Evolutionary conservation across 192 early-diverging fungal species (phyloP).

Genomic region (Podochytrium sp.): DNA sequence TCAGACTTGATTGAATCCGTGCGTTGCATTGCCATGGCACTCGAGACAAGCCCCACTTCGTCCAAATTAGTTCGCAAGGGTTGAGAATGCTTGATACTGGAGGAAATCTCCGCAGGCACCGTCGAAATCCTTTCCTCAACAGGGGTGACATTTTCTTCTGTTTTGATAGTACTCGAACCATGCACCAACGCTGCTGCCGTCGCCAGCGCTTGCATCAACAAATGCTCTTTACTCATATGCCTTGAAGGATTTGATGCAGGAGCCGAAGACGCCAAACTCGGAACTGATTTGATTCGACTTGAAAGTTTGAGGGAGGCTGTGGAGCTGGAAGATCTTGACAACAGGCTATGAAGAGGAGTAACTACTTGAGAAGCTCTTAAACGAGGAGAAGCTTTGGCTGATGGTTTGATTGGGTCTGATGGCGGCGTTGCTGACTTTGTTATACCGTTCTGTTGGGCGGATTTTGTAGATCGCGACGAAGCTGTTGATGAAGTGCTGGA

Average conservation of each 20-base stretch:
- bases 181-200: not conserved
- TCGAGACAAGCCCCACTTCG: too few species aligned
- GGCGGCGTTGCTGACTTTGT: too few species aligned
- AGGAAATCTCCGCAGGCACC: too few species aligned
- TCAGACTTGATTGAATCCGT: too few species aligned
- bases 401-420: not conserved
- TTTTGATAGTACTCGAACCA: not conserved
- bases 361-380: not conserved
- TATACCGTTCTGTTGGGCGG: too few species aligned
- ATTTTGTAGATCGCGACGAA: too few species aligned
- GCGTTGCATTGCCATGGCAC: too few species aligned
- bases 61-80: too few species aligned
- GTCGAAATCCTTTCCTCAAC: too few species aligned
- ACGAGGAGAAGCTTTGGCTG: not conserved
- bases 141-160: too few species aligned
- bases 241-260: not conserved
- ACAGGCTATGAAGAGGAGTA: not conserved
- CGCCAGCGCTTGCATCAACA: not conserved
- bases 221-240: not conserved
- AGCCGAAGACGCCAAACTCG: not conserved
- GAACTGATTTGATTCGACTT: slow-evolving; percentile 9
- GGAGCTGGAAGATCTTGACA: not conserved
- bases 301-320: not conserved
- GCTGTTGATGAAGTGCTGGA: too few species aligned
- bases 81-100: too few species aligned